Conservation (phyloP, 208 protist genomes). For the Wallacemonas rigidus region DNA sequence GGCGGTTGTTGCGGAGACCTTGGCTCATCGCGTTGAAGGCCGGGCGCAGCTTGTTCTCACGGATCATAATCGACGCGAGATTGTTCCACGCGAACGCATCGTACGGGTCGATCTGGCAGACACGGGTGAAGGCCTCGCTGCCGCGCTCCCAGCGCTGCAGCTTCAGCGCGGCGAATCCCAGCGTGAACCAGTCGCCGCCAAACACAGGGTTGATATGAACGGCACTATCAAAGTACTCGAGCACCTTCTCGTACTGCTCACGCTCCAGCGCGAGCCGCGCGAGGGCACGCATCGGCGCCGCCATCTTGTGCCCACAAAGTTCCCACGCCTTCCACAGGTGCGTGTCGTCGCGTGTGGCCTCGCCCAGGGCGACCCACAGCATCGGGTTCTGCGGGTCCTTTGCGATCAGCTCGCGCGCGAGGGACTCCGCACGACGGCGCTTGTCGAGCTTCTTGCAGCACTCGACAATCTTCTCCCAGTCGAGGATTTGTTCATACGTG, state of each 20-base stretch:
- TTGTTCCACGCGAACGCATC: slow-evolving; percentile 93
- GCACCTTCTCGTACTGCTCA: slow-evolving; percentile 85
- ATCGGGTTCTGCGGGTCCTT: slow-evolving; percentile 84
- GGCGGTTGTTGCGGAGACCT: slow-evolving; percentile 82
- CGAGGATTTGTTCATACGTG: slow-evolving; percentile 83
- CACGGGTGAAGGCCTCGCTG: slow-evolving; percentile 87
- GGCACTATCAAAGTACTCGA: slow-evolving; percentile 90
- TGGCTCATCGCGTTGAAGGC: slow-evolving; percentile 92
- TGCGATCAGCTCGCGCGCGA: slow-evolving; percentile 82
- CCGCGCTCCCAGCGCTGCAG: slow-evolving; percentile 70
- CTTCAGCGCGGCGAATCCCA: slow-evolving; percentile 84
- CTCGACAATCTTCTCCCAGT: slow-evolving; percentile 91
- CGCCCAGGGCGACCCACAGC: slow-evolving; percentile 89
- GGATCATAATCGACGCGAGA: slow-evolving; percentile 84
- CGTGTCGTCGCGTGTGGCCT: slow-evolving; percentile 82
- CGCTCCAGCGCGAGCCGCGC: slow-evolving; percentile 80
- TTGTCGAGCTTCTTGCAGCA: slow-evolving; percentile 92
- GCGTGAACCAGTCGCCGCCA: slow-evolving; percentile 91
- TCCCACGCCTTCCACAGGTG: slow-evolving; percentile 93
- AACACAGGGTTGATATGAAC: slow-evolving; percentile 89
- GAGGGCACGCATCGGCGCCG: slow-evolving; percentile 87
- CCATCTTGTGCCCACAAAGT: slow-evolving; percentile 75
- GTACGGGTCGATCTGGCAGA: slow-evolving; percentile 88
- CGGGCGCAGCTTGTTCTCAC: slow-evolving; percentile 69
- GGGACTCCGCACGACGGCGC: slow-evolving; percentile 79